These are phyloP conservation scores for Pulveroboletus sp. DNA, from an alignment of 768 basidiomycete genomes.

Conservation along the genomic window DNA sequence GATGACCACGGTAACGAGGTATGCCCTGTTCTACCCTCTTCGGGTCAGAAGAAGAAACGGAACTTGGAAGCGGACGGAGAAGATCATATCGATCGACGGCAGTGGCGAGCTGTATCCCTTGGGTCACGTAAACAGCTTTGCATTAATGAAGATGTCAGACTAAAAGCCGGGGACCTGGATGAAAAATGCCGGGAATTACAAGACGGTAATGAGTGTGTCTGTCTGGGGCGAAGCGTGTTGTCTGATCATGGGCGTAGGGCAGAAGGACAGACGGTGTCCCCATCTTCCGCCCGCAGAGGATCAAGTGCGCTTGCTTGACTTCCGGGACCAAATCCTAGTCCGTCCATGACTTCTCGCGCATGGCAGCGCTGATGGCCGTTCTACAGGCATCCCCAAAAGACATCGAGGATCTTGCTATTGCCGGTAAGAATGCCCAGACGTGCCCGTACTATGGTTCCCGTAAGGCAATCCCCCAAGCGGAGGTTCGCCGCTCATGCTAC, in stretches of 20 bases:
- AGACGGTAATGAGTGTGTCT: conserved; percentile 42
- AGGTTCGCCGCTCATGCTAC: conserved; percentile 45
- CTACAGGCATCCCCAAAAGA: conserved; percentile 81
- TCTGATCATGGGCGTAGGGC: conserved; percentile 38
- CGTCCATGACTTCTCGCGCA: not conserved
- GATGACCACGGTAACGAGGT: not conserved
- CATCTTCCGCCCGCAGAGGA: conserved; percentile 71
- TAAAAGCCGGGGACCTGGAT: conserved; percentile 66
- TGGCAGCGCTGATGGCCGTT: not conserved
- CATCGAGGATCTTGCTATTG: conserved; percentile 83
- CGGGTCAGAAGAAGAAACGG: conserved; percentile 18
- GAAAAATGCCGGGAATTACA: conserved; percentile 84
- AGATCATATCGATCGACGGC: conserved; percentile 21
- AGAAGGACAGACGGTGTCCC: conserved; percentile 66
- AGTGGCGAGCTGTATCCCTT: conserved; percentile 70
- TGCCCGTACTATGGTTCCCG: conserved; percentile 96
- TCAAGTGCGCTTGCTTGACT: conserved; percentile 67
- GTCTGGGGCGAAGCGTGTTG: not conserved
- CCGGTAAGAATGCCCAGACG: conserved; percentile 62
- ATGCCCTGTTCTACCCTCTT: not conserved
- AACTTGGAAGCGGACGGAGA: conserved; percentile 21
- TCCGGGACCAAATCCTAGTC: conserved; percentile 85
- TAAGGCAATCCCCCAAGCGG: conserved; percentile 83
- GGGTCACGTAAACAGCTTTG: conserved; percentile 91
- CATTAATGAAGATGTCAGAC: conserved; percentile 76